Evolutionary conservation across 176 grass and related monocot genomes (phyloP).

Genomic region (Zizania latifolia): DNA sequence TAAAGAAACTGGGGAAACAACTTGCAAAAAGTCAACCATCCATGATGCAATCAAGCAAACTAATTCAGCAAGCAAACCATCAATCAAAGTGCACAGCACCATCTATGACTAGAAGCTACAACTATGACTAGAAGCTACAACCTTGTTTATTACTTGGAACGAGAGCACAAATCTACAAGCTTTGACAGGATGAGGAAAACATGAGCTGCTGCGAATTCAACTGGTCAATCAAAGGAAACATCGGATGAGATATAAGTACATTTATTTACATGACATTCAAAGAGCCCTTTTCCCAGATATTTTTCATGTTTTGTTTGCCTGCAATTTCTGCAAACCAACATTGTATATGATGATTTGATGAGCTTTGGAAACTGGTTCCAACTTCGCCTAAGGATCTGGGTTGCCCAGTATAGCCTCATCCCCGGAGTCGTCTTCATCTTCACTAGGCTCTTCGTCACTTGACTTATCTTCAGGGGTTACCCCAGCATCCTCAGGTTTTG

Average conservation of each 20-base stretch:
- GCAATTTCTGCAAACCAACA: slow-evolving; percentile 45
- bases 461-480: slow-evolving; percentile 61
- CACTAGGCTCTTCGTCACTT: slow-evolving; percentile 78
- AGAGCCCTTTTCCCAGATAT: slow-evolving; percentile 11
- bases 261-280: slow-evolving; percentile 52
- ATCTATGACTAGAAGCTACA: too few species aligned
- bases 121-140: background rate
- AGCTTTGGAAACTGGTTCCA: background rate
- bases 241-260: slow-evolving; percentile 42
- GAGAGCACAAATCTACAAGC: slow-evolving; percentile 1
- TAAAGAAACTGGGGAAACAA: too few species aligned
- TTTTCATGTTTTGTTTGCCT: slow-evolving; percentile 16
- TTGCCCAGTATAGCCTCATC: slow-evolving; percentile 75
- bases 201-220: slow-evolving; percentile 2
- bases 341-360: slow-evolving; percentile 32
- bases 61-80: background rate
- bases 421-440: slow-evolving; percentile 55
- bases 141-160: slow-evolving; percentile 7
- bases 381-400: slow-evolving; percentile 59
- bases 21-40: background rate
- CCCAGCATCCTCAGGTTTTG: slow-evolving; percentile 67
- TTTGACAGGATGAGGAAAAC: background rate
- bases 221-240: slow-evolving; percentile 12
- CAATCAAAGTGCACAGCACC: background rate
- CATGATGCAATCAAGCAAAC: background rate